phyloP scores from a whole-genome alignment of 495 filamentous ascomycete genomes.

The Podospora fimiseda region DNA sequence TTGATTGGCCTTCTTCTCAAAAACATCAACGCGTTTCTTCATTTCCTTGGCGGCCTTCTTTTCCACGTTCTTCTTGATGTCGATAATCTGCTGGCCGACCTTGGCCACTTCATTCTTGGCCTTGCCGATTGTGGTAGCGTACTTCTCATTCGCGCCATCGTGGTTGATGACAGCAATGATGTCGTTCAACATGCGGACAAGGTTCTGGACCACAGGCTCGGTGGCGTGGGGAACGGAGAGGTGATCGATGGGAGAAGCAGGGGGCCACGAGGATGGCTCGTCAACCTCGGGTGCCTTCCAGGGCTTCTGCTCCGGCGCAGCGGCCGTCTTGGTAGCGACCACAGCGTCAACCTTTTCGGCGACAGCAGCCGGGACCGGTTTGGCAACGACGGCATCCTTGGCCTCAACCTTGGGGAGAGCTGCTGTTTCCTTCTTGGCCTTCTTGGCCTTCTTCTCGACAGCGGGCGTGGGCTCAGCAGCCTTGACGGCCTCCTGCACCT shows the following conservation, averaged over 20 bases:
- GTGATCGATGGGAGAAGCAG: slow-evolving; percentile 64
- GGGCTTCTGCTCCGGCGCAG: slow-evolving; percentile 11
- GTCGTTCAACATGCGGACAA: slow-evolving; percentile 93
- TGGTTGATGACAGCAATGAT: slow-evolving; percentile 89
- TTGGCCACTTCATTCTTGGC: slow-evolving; percentile 78
- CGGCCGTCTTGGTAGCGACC: background rate
- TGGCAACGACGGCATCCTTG: slow-evolving; percentile 15
- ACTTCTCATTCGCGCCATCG: slow-evolving; percentile 66
- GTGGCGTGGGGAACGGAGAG: slow-evolving; percentile 64
- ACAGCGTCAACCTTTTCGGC: slow-evolving; percentile 12
- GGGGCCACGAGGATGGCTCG: slow-evolving; percentile 52
- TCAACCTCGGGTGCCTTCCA: slow-evolving; percentile 51
- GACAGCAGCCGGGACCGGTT: slow-evolving; percentile 10
- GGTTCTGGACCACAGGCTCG: slow-evolving; percentile 82
- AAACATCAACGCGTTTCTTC: slow-evolving; percentile 52
- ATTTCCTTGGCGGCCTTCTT: slow-evolving; percentile 74
- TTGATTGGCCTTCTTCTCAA: slow-evolving; percentile 50
- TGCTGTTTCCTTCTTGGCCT: slow-evolving; percentile 34
- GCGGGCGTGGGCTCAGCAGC: slow-evolving; percentile 17
- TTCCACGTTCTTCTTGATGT: slow-evolving; percentile 59
- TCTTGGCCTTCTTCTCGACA: slow-evolving; percentile 24
- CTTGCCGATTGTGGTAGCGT: slow-evolving; percentile 65
- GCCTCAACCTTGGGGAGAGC: slow-evolving; percentile 27
- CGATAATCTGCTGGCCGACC: slow-evolving; percentile 65
- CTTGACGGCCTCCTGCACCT: slow-evolving; percentile 16